Evolutionary conservation across 2,329 filamentous ascomycete genomes (phyloP), one percentile per base, ranked within the genome.

Genomic region (Coniella vitis): DNA sequence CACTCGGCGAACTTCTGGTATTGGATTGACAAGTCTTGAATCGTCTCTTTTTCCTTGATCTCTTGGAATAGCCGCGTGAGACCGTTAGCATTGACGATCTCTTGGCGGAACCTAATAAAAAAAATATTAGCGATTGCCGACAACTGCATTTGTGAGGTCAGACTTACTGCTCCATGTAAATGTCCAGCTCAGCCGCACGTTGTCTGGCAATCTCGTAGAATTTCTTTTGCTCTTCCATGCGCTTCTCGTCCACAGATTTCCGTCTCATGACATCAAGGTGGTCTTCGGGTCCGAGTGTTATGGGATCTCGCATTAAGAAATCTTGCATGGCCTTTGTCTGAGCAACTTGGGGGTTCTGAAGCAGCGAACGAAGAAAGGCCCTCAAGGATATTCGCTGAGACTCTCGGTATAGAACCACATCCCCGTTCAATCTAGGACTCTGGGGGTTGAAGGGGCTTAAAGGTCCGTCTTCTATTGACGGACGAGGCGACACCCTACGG

Each of bases 1-100:
- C 93, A 98, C 66, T 98, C 93, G 16, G 91, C 91, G 63, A 98
- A 97, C 65, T 97, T 98, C 61, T 93, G 87, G 65, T 97, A 97
- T 64, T 97, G 90, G 10, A 94, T 84, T 61, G 88, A 95, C 46
- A 98, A 76, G 57, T 96, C 89, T 55, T 81, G 78, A 46, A 98
- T 91, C 4, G 79, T 89, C 52, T 87, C 76, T 70, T 97, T 97
- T 48, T 90, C 84, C 60, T 86, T 87, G 65, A 98, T 95, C 64
- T 97, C 93, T 50, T 86, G 78, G 67, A 98, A 97, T 1, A 98
- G 77, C 64, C 87, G 91, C 0, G 91, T 94, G 36, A 98, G 76
- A 8, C 93, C 93, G 64, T 96, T 89, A 52, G 69, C 70, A 59
- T 82, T 78, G n/a, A 83, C 72, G 49, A 82, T 83, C 57, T 84